Evolutionary conservation across 1,139 yeast genomes (phyloP).

Genomic region (Protomyces pachydermus): DNA sequence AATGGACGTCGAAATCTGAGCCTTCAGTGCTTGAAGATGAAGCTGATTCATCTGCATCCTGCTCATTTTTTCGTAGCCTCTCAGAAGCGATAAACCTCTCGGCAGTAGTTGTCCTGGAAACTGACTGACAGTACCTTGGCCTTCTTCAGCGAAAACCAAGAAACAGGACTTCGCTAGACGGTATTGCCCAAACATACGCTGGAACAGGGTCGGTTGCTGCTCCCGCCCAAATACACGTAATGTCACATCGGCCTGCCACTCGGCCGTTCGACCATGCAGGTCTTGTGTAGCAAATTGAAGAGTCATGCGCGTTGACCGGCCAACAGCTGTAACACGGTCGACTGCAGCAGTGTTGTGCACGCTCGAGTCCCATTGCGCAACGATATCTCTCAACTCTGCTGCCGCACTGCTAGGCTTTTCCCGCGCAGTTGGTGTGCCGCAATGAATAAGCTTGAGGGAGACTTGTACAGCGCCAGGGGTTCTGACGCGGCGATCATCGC

Average conservation of each 20-base stretch:
- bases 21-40: background rate
- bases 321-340: constrained; percentile 19
- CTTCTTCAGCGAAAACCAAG: constrained; percentile 27
- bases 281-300: background rate
- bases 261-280: background rate
- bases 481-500: background rate
- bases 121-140: background rate
- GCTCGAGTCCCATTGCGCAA: constrained; percentile 33
- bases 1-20: background rate
- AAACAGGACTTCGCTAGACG: constrained; percentile 30
- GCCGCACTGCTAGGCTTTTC: too few relatives aligned
- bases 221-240: constrained; percentile 2
- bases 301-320: background rate
- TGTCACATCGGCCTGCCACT: background rate
- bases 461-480: background rate
- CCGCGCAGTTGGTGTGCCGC: background rate
- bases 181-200: constrained; percentile 16
- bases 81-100: background rate
- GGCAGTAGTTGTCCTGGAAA: background rate
- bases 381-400: background rate
- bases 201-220: constrained; percentile 19
- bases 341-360: constrained; percentile 31
- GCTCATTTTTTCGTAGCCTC: background rate
- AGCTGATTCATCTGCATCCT: background rate
- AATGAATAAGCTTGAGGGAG: background rate